Base-by-base conservation (phyloP, 2,329 filamentous ascomycete genomes). In the Fonsecaea monophora region DNA sequence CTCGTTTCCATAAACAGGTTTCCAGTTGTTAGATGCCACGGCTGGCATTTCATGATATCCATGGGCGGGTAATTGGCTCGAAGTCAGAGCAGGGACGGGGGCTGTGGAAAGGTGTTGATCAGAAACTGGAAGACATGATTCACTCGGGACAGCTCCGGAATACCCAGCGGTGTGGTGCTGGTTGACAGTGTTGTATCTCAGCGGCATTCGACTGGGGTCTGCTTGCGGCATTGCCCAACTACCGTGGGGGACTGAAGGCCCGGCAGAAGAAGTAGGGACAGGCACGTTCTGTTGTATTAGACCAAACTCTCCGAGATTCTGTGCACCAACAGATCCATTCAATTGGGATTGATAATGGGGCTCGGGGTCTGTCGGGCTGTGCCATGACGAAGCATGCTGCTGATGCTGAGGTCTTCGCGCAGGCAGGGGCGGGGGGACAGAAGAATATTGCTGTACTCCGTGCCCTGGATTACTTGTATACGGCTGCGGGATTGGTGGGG, bases 41-140 rank as follows among this genome's bases (percentile, higher is more conserved):
- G 62, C 66, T 25, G 58, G 42, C 62, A 65, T 61, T 53, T 67
- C 65, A 60, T 67, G 34, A 15, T 61, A 67, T n/a, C 42, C 50
- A 6, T 25, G 34, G 7, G 37, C 50, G 15, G 34, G 5, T 0
- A 42, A 37, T 3, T 34, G 64, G 35, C 8, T 54, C 7, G 42
- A 42, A 21, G 6, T n/a, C 13, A 40, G 4, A 59, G n/a, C 25
- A 35, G 18, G n/a, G 48, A 56, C 15, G 34, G 48, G 10, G 12
- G 15, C 0, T 15, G 21, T 25, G 21, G 15, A 53, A 58, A 18
- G 30, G 8, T 54, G 38, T 9, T 60, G 62, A 18, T n/a, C 9
- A 34, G 48, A 10, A 9, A 25, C 37, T 32, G 63, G 58, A 25
- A 32, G 32, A 40, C n/a, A 12, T 18, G 53, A 34, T 21, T n/a